phyloP scores from a whole-genome alignment of 495 filamentous ascomycete genomes.

The Trichoderma parareesei region DNA sequence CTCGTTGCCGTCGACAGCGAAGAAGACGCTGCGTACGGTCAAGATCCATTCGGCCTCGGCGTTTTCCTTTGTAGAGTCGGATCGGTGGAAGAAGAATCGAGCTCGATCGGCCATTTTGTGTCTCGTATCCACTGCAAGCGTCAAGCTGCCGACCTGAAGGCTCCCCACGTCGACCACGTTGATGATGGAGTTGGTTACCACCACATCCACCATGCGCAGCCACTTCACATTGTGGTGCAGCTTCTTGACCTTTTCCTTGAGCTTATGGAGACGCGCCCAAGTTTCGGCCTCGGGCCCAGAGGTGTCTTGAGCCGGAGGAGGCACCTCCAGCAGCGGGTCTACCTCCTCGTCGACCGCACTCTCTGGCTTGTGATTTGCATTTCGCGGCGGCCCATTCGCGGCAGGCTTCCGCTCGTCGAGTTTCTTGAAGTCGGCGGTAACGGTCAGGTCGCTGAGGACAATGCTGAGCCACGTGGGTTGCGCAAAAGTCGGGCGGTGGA shows the following conservation, averaged over 20 bases:
- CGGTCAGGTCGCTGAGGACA: constrained; percentile 69
- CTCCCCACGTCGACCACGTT: constrained; percentile 71
- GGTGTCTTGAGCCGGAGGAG: constrained; percentile 6
- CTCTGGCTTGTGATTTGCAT: constrained; percentile 20
- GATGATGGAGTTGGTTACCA: constrained; percentile 71
- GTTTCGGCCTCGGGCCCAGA: constrained; percentile 64
- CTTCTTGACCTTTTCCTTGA: constrained; percentile 78
- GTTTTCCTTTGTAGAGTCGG: constrained; percentile 48
- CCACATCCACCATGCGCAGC: constrained; percentile 82
- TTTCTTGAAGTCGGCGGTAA: constrained; percentile 70
- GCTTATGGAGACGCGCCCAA: constrained; percentile 64
- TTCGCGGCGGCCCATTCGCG: constrained; percentile 16
- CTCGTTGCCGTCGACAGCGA: constrained; percentile 76
- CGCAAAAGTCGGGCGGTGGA: constrained; percentile 90
- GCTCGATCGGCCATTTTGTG: constrained; percentile 85
- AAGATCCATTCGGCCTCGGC: constrained; percentile 92
- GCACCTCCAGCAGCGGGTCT: constrained; percentile 16
- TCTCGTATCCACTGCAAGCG: constrained; percentile 81
- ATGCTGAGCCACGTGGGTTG: constrained; percentile 96
- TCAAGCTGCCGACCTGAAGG: constrained; percentile 75
- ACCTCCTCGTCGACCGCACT: constrained; percentile 15
- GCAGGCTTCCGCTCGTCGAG: constrained; percentile 40
- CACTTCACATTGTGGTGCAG: constrained; percentile 81
- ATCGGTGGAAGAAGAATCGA: constrained; percentile 70
- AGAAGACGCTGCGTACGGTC: constrained; percentile 74